Evolutionary conservation across 2,329 filamentous ascomycete genomes (phyloP).

Genomic region (Ceratocystis variospora): DNA sequence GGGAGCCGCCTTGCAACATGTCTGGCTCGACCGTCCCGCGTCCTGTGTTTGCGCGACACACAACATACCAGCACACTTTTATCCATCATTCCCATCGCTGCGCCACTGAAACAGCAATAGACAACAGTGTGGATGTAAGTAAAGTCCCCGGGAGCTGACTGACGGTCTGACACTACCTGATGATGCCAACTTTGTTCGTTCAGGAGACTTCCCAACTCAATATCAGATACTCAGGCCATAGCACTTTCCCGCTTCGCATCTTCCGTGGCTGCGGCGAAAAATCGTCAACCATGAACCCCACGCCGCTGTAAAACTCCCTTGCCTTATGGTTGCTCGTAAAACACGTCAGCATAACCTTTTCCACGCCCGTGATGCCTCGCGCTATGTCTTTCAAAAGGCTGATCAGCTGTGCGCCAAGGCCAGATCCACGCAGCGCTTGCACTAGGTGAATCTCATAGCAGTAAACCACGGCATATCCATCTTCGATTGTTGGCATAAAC

Average conservation of each 20-base stretch:
- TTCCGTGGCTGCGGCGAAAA: slow-evolving; percentile 40
- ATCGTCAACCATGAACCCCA: slow-evolving; percentile 44
- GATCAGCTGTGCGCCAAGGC: slow-evolving; percentile 50
- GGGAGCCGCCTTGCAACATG: not conserved
- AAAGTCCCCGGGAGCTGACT: too few relatives aligned
- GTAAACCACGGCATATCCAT: slow-evolving; percentile 53
- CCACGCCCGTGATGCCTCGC: slow-evolving; percentile 36
- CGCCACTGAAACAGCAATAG: not conserved
- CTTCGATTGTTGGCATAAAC: slow-evolving; percentile 60
- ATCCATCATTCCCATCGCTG: not conserved
- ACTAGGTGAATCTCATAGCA: slow-evolving; percentile 66
- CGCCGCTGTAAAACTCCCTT: slow-evolving; percentile 44
- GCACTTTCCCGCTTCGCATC: slow-evolving; percentile 40
- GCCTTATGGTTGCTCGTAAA: slow-evolving; percentile 48
- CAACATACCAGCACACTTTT: not conserved
- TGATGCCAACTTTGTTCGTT: not conserved
- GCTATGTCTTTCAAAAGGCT: slow-evolving; percentile 40
- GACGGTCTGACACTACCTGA: too few relatives aligned
- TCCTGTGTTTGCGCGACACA: not conserved
- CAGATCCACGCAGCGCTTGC: slow-evolving; percentile 43
- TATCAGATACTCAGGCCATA: slow-evolving; percentile 46
- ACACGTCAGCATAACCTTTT: slow-evolving; percentile 62
- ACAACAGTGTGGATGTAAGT: too few relatives aligned
- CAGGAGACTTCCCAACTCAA: slow-evolving; percentile 34
- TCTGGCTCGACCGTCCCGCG: not conserved